phyloP scores from a whole-genome alignment of 139 green algal species.

The Chlorella ohadii region DNA sequence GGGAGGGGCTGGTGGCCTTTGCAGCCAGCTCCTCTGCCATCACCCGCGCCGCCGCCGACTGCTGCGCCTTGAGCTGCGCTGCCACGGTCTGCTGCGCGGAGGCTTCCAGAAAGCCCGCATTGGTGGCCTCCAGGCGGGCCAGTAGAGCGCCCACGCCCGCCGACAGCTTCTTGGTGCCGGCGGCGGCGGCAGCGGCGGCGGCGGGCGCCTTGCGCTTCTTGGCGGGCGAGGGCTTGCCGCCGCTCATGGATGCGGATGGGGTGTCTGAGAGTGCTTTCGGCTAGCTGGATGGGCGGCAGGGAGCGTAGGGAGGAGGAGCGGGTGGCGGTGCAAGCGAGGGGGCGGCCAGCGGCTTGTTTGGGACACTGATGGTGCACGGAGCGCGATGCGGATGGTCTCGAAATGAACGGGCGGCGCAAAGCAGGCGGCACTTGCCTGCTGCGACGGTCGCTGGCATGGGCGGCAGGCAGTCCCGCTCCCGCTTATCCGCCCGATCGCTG shows the following conservation, averaged over 20 bases:
- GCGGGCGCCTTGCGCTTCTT: constrained; percentile 26
- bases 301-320: neutral
- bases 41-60: too few species aligned
- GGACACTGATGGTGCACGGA: too few species aligned
- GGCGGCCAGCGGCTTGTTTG: too few species aligned
- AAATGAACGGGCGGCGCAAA: neutral
- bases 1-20: neutral
- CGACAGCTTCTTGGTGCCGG: constrained; percentile 1
- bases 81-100: constrained; percentile 11
- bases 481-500: too few species aligned
- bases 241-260: neutral
- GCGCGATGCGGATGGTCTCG: too few species aligned
- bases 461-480: too few species aligned
- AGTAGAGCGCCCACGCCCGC: constrained; percentile 2
- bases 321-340: neutral
- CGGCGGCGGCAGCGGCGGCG: neutral
- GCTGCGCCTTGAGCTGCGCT: too few species aligned
- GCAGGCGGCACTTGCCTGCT: neutral
- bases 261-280: neutral
- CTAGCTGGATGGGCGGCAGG: neutral
- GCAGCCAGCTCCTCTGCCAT: neutral
- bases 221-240: neutral
- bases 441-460: neutral
- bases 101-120: constrained; percentile 26
- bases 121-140: constrained; percentile 27